A percentile compares a stretch with the other conserved stretches of the same genome.
phyloP scores from a whole-genome alignment of 2,329 filamentous ascomycete species.

The Neonectria coccinea region DNA sequence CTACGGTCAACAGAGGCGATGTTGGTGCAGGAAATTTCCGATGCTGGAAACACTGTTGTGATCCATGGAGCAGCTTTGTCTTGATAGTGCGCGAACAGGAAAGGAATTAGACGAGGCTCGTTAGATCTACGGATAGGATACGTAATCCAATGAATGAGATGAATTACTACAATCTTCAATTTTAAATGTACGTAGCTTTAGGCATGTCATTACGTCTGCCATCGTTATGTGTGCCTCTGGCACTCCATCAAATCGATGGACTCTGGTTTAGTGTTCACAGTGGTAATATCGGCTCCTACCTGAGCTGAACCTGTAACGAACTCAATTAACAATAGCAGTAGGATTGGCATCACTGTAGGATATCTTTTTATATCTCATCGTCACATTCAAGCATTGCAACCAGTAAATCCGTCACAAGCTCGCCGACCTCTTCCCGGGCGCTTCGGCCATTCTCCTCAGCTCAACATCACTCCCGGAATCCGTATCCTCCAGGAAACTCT shows the following conservation, averaged over 20 bases:
- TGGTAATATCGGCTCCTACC: not conserved
- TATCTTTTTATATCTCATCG: not conserved
- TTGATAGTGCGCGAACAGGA: not conserved
- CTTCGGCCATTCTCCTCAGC: slow-evolving; percentile 46
- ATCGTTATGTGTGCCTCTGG: no score
- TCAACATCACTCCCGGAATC: slow-evolving; percentile 53
- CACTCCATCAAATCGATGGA: no score
- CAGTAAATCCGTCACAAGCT: slow-evolving; percentile 34
- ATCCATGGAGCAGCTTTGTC: slow-evolving; percentile 60
- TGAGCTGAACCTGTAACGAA: not conserved
- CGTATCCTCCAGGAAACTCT: slow-evolving; percentile 46
- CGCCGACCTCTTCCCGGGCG: slow-evolving; percentile 41
- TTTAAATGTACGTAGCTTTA: no score
- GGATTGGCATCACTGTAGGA: not conserved
- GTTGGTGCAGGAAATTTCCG: slow-evolving; percentile 69
- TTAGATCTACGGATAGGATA: no score
- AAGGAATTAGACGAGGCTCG: not conserved
- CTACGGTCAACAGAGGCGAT: slow-evolving; percentile 49
- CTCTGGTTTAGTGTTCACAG: not conserved
- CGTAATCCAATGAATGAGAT: no score
- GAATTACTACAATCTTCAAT: no score
- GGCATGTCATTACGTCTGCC: no score
- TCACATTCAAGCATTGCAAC: not conserved
- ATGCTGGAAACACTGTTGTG: slow-evolving; percentile 63
- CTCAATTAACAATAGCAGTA: not conserved